Evolutionary conservation across 768 basidiomycete species (phyloP), one percentile per base, ranked within the genome.

Genomic region (Termitomyces sp.): DNA sequence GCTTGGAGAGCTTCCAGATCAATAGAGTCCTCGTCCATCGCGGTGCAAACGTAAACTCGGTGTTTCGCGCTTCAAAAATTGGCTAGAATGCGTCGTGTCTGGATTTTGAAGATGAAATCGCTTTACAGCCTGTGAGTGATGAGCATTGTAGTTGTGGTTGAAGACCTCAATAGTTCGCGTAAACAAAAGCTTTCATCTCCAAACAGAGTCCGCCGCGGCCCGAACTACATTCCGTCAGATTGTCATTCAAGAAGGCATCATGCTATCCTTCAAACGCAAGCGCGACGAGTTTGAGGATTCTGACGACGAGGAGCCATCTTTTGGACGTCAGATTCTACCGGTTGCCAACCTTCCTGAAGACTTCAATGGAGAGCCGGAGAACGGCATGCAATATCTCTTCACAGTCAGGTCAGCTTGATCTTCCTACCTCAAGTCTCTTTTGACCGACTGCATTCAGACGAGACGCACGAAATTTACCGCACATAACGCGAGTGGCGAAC

Each of bases 381-480:
- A 93, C 73, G 92, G 92, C 2, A 65, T 89, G 80, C 81, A 93
- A 67, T 93, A 94, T 71, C 78, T 94, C 46, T 92, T 93, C 73
- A 84, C 84, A 55, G 92, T 93, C 46, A 83, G 92, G 92, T 91
- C 69, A 55, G 77, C 66, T 7, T 7, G 55, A 20, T 45, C 20
- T 35, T 61, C 53, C 49, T 22, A 55, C 32, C 22, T 46, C 38
- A n/a, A 18, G 22, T 55, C 58, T 53, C 33, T 55, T 49, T n/a
- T 57, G 36, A 51, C 57, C 15, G 38, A 20, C 57, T 36, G 56
- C 33, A 51, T 61, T 55, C 61, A 93, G 92, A 65, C 88, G 92
- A 58, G 89, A 92, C 69, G 87, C 89, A 57, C 83, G 83, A 36
- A 68, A 74, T 55, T 78, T 91, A 18, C 92, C 92, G 7, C 82